Conservation (phyloP, 1,284 basidiomycete genomes). For the Cutaneotrichosporon sp. region DNA sequence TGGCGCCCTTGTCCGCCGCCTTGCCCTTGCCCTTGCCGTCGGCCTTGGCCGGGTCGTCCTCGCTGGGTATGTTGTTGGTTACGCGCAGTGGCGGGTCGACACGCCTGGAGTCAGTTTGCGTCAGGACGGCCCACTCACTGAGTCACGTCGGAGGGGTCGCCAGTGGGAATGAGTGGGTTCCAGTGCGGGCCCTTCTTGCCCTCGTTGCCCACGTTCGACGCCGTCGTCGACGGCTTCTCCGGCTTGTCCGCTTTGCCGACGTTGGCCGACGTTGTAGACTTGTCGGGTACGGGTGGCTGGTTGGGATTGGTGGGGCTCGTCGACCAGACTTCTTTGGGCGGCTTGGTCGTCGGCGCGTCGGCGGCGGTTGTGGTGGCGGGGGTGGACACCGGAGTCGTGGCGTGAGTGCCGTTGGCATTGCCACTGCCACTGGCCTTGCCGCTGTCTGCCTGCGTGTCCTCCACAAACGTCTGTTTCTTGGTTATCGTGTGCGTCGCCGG, state of each 20-base stretch:
- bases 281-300: not conserved
- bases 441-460: not conserved
- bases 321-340: conserved; percentile 22
- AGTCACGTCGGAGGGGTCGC: not conserved
- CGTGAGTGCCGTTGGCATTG: no score
- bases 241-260: not conserved
- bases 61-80: not conserved
- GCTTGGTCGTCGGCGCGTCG: not conserved
- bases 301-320: conserved; percentile 18
- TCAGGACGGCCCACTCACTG: not conserved
- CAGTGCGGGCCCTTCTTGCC: conserved; percentile 17
- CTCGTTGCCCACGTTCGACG: conserved; percentile 10
- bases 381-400: no score
- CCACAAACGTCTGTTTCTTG: not conserved
- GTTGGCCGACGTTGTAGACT: not conserved
- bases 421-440: no score
- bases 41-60: not conserved
- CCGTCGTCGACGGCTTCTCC: not conserved
- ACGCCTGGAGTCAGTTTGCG: not conserved
- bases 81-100: not conserved
- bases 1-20: not conserved
- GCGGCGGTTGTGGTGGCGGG: not conserved
- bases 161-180: not conserved
- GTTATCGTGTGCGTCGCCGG: not conserved
- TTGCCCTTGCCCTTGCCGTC: not conserved